Conservation (phyloP, 1,139 yeast genomes). For the Blastobotrys malaysiensis region DNA sequence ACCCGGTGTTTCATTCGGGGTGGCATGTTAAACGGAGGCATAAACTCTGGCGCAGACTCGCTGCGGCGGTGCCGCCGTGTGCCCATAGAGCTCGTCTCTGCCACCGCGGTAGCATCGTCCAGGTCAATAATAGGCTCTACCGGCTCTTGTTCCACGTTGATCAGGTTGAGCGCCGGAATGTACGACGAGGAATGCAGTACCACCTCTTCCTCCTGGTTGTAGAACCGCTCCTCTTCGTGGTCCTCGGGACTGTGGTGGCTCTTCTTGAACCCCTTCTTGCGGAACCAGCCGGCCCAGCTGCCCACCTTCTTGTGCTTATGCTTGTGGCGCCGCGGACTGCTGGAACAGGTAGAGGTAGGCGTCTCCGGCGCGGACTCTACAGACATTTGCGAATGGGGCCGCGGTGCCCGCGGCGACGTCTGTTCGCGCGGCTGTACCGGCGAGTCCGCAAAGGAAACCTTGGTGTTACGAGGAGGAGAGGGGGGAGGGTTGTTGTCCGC, state of each 20-base stretch:
- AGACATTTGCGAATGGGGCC: not conserved
- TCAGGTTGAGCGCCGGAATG: conserved; percentile 13
- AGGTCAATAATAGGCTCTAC: conserved; percentile 25
- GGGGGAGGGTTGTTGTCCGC: not conserved
- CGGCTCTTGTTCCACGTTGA: conserved; percentile 10
- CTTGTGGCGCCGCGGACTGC: not conserved
- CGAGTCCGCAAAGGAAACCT: conserved; percentile 9
- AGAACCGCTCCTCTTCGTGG: not conserved
- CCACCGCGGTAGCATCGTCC: conserved; percentile 24
- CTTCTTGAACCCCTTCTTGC: conserved; percentile 5
- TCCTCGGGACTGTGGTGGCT: too few relatives aligned
- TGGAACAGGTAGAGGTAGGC: conserved; percentile 1
- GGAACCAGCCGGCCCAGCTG: conserved; percentile 20
- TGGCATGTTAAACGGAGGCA: not conserved
- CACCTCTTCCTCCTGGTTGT: not conserved
- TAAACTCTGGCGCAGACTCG: conserved; percentile 24
- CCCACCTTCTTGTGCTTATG: conserved; percentile 18
- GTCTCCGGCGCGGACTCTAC: not conserved
- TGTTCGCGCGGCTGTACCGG: not conserved
- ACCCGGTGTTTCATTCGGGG: conserved; percentile 17
- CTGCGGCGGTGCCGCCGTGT: conserved; percentile 22
- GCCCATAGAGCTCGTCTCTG: not conserved
- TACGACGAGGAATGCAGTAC: conserved; percentile 17
- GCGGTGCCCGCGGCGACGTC: not conserved
- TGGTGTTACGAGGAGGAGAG: conserved; percentile 1